Percentiles rank a stretch among this genome's conserved stretches.
These are phyloP conservation scores for Pythium utonaiense DNA, from an alignment of 352 stramenopile species.

Conservation along the genomic window DNA sequence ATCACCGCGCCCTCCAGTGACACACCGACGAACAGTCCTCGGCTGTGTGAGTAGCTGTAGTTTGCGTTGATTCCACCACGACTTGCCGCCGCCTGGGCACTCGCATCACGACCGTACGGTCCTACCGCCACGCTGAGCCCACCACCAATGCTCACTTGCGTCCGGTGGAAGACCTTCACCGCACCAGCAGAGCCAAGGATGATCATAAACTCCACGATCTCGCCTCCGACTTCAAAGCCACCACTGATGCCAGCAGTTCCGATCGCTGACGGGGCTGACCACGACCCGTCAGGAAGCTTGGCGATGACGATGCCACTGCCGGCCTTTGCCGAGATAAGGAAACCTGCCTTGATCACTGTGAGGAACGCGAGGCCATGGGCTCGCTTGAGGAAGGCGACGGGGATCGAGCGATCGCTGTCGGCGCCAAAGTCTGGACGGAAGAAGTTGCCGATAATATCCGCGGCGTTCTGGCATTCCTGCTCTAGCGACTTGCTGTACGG, in stretches of 20 bases:
- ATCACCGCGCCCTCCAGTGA: slow-evolving; percentile 93
- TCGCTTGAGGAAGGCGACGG: slow-evolving; percentile 74
- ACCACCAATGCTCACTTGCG: slow-evolving; percentile 89
- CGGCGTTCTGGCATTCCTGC: slow-evolving; percentile 68
- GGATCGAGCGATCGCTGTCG: slow-evolving; percentile 75
- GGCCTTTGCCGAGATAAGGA: slow-evolving; percentile 82
- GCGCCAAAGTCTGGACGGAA: slow-evolving; percentile 64
- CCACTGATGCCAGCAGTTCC: slow-evolving; percentile 86
- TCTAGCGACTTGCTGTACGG: slow-evolving; percentile 73
- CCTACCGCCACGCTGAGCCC: slow-evolving; percentile 89
- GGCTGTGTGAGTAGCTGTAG: slow-evolving; percentile 93
- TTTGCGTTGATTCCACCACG: slow-evolving; percentile 83
- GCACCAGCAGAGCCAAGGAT: slow-evolving; percentile 90
- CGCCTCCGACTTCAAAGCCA: slow-evolving; percentile 86
- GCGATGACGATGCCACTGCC: slow-evolving; percentile 90
- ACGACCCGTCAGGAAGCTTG: slow-evolving; percentile 78
- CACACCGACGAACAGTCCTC: slow-evolving; percentile 91
- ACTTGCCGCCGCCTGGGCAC: slow-evolving; percentile 77
- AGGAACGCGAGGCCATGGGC: slow-evolving; percentile 83
- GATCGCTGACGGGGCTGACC: slow-evolving; percentile 92
- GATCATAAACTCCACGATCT: slow-evolving; percentile 94
- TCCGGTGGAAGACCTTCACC: slow-evolving; percentile 89
- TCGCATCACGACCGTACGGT: slow-evolving; percentile 83
- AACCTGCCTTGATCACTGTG: slow-evolving; percentile 78
- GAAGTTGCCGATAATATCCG: slow-evolving; percentile 81